phyloP scores from a whole-genome alignment of 2,329 filamentous ascomycete genomes.

The Fusarium mangiferae region DNA sequence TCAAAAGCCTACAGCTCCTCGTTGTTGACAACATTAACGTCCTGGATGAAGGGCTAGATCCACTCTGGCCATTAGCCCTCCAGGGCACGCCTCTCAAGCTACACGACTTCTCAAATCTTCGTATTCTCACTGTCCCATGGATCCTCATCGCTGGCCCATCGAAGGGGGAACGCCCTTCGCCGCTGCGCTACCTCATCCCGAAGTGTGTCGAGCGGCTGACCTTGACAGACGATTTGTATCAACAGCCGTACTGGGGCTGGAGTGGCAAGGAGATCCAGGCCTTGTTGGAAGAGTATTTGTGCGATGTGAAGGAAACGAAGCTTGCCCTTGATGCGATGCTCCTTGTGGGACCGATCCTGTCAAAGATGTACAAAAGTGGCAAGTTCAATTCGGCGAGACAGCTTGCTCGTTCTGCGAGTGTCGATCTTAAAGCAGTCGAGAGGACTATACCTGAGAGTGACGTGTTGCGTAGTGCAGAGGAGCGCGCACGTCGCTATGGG shows the following conservation, averaged over 20 bases:
- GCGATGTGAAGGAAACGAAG: not conserved
- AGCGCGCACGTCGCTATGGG: not conserved
- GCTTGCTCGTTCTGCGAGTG: not conserved
- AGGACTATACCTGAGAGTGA: not conserved
- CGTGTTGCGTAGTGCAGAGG: rapidly evolving
- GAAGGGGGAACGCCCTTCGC: rapidly evolving
- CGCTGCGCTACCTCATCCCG: not conserved
- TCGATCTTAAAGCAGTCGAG: not conserved
- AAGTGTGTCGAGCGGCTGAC: not conserved
- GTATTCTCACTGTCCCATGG: rapidly evolving
- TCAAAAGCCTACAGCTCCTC: not conserved
- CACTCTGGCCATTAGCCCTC: not conserved
- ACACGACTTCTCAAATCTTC: not conserved
- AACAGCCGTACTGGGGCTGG: not conserved
- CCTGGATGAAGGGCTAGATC: rapidly evolving
- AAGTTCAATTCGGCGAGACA: not conserved
- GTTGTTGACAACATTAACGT: not conserved
- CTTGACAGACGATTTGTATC: not conserved
- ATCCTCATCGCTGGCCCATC: not conserved
- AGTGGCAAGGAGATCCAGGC: rapidly evolving
- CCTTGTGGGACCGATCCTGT: not conserved
- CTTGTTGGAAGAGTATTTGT: rapidly evolving
- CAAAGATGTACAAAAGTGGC: rapidly evolving
- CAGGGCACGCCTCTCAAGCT: not conserved
- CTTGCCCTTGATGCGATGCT: not conserved